These are phyloP conservation scores for Bolboschoenus planiculmis DNA, from an alignment of 176 grass and related monocot species.

Conservation along the genomic window DNA sequence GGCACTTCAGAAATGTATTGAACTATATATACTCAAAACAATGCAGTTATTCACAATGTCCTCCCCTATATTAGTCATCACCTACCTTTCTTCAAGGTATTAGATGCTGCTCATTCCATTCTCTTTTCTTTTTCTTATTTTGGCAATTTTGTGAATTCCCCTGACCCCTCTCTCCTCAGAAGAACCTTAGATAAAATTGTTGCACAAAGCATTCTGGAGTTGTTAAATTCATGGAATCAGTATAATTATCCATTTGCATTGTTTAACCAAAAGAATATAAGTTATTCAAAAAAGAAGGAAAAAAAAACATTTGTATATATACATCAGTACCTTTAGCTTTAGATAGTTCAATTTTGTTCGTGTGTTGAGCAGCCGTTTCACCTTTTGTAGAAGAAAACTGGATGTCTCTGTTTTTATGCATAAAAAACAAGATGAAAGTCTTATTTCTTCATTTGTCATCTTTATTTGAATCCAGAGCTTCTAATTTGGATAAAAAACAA, in stretches of 20 bases:
- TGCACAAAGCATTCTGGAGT: background rate
- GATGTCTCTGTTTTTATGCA: no score
- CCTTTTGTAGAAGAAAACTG: no score
- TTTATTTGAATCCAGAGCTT: background rate
- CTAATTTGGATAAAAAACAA: background rate
- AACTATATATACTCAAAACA: background rate
- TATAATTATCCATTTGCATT: background rate
- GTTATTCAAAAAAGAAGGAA: background rate
- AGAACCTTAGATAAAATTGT: background rate
- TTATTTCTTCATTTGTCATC: background rate
- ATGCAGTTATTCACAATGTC: background rate
- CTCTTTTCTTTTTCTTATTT: background rate
- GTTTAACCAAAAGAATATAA: background rate
- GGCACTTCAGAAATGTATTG: background rate
- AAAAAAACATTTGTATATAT: no score
- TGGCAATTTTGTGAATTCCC: background rate
- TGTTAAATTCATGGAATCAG: background rate
- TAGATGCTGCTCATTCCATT: background rate
- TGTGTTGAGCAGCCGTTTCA: no score
- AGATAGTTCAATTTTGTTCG: no score
- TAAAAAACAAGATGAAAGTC: background rate
- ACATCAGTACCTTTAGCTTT: no score
- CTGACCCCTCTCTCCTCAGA: background rate
- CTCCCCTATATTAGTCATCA: background rate
- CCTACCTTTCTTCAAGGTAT: background rate